Conservation (phyloP, 2,329 filamentous ascomycete species). For the Hypoxylon sp. region DNA sequence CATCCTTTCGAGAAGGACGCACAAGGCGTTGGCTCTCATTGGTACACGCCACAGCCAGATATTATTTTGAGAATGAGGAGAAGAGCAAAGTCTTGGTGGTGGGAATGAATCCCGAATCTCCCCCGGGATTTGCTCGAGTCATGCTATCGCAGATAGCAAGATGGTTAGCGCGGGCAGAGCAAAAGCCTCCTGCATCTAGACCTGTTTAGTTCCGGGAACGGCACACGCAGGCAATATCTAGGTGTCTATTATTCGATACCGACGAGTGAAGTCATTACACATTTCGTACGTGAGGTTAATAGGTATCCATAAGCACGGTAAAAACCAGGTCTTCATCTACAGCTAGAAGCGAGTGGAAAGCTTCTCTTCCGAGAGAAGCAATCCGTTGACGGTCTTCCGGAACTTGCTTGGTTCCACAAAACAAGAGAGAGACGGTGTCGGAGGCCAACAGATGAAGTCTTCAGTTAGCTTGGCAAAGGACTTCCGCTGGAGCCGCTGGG, state of each 20-base stretch:
- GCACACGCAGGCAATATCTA: conserved; percentile 14
- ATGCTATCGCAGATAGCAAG: conserved; percentile 31
- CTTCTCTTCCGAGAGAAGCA: conserved; percentile 23
- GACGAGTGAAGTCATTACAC: conserved; percentile 30
- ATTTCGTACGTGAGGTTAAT: conserved; percentile 26
- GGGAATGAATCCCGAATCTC: conserved; percentile 35
- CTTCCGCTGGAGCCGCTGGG: conserved; percentile 27
- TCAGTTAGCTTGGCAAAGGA: conserved; percentile 29
- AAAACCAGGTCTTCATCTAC: conserved; percentile 15
- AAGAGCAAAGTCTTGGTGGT: conserved; percentile 22
- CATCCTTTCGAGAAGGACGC: conserved; percentile 14
- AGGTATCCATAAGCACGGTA: conserved; percentile 16
- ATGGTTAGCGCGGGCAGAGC: conserved; percentile 23
- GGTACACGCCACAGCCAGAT: conserved; percentile 27
- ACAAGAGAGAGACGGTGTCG: conserved; percentile 21
- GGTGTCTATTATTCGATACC: conserved; percentile 19
- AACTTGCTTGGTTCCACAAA: conserved; percentile 34
- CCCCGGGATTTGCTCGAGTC: conserved; percentile 41
- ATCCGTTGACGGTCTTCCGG: conserved; percentile 30
- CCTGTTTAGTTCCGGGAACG: conserved; percentile 34
- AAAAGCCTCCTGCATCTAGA: conserved; percentile 35
- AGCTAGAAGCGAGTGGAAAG: conserved; percentile 10
- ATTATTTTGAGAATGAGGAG: conserved; percentile 22
- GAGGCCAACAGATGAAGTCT: conserved; percentile 30
- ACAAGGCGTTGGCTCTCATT: conserved; percentile 29